These are phyloP conservation scores for Inga oerstediana DNA, from an alignment of 306 rosid genomes.

Conservation along the genomic window DNA sequence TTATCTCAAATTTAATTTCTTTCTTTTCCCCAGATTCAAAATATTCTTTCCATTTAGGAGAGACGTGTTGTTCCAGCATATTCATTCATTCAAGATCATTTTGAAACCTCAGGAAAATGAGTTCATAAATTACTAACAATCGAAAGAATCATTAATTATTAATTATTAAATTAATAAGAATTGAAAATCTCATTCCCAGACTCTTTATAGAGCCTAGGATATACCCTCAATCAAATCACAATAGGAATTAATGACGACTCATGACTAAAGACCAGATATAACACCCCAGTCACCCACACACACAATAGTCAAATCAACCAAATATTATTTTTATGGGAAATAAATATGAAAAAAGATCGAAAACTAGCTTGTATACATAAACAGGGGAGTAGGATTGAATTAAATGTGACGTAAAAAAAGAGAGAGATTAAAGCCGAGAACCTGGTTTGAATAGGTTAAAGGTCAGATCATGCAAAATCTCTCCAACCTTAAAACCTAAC, in stretches of 20 bases:
- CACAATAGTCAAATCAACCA: not conserved
- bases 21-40: not conserved
- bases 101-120: not conserved
- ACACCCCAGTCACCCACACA: not conserved
- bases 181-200: not conserved
- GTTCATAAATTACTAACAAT: not conserved
- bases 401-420: not conserved
- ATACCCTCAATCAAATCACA: not conserved
- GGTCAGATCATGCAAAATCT: constrained; percentile 43
- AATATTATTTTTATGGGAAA: no score
- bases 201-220: not conserved
- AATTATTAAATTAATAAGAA: not conserved
- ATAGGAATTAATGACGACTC: not conserved
- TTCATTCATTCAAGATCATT: not conserved
- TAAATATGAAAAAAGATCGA: no score
- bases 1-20: not conserved
- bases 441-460: not conserved
- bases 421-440: not conserved
- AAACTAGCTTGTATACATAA: no score
- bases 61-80: not conserved
- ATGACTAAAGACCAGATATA: not conserved
- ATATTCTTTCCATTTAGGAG: not conserved
- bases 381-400: not conserved
- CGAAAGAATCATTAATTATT: not conserved
- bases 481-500: constrained; percentile 45